phyloP scores from a whole-genome alignment of 257 asterid genomes.

The Penstemon davidsonii region DNA sequence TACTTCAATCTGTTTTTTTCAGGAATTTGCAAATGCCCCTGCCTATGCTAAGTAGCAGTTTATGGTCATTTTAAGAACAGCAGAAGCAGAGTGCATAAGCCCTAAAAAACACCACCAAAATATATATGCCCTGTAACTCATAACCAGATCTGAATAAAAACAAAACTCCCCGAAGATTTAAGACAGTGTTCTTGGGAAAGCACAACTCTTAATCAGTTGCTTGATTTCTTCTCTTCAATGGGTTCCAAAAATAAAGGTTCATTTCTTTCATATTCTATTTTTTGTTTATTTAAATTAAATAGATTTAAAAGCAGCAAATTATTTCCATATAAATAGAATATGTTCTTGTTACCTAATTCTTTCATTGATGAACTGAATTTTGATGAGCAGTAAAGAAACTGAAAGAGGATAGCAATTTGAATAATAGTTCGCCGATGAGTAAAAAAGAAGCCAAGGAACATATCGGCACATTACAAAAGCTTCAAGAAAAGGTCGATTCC shows the following conservation, averaged over 20 bases:
- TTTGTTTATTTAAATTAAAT: not conserved
- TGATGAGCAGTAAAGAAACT: conserved; percentile 37
- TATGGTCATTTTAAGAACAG: too few relatives aligned
- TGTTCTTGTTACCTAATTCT: not conserved
- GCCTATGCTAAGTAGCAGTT: too few relatives aligned
- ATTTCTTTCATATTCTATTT: not conserved
- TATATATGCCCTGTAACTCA: not conserved
- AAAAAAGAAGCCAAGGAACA: conserved; percentile 63
- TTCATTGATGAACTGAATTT: conserved; percentile 18
- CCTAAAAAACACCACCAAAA: too few relatives aligned
- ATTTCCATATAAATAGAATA: not conserved
- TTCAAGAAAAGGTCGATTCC: conserved; percentile 58
- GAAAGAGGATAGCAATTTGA: conserved; percentile 28
- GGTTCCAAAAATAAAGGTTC: conserved; percentile 31
- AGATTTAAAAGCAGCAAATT: not conserved
- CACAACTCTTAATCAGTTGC: not conserved
- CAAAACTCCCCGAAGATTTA: conserved; percentile 20
- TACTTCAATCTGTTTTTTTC: too few relatives aligned
- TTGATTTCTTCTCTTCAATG: conserved; percentile 25
- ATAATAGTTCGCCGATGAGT: conserved; percentile 26
- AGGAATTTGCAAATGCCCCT: too few relatives aligned
- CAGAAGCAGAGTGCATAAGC: too few relatives aligned
- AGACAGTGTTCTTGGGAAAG: conserved; percentile 26
- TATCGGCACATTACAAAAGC: conserved; percentile 50
- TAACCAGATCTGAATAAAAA: conserved; percentile 22